A percentile compares a stretch with the other conserved stretches of the same genome.
phyloP scores from a whole-genome alignment of 306 rosid species.

The Erythrophleum fordii region DNA sequence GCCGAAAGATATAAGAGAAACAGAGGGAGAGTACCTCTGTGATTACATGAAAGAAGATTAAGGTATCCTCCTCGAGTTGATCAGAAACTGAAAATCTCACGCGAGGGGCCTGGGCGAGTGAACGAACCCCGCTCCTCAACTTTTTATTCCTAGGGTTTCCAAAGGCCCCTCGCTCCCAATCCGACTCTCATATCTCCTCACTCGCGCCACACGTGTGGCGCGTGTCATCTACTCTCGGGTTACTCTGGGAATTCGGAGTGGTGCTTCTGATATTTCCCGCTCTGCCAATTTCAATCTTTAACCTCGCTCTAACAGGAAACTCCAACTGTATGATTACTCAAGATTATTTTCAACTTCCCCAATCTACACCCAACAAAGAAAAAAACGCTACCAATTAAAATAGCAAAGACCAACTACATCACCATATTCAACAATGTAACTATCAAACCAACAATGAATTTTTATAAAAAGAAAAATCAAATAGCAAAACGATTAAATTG shows the following conservation, averaged over 20 bases:
- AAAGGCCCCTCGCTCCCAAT: slow-evolving; percentile 42
- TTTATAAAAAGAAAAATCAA: neutral
- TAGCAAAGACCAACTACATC: neutral
- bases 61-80: slow-evolving; percentile 9
- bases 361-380: neutral
- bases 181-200: slow-evolving; percentile 29
- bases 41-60: neutral
- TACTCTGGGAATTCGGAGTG: neutral
- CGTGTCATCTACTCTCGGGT: neutral
- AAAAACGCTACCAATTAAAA: neutral
- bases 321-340: neutral
- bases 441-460: neutral
- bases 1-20: neutral
- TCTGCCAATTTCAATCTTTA: slow-evolving; percentile 7
- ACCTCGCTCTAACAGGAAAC: neutral
- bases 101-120: slow-evolving; percentile 56
- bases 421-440: neutral
- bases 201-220: slow-evolving; percentile 50
- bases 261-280: slow-evolving; percentile 1
- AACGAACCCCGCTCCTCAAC: slow-evolving; percentile 32
- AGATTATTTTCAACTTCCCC: neutral
- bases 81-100: slow-evolving; percentile 37
- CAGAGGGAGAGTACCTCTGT: neutral
- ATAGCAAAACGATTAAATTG: neutral
- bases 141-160: slow-evolving; percentile 48